Conservation (phyloP, 2,329 filamentous ascomycete species). For the Ophiostoma pallidulum region DNA sequence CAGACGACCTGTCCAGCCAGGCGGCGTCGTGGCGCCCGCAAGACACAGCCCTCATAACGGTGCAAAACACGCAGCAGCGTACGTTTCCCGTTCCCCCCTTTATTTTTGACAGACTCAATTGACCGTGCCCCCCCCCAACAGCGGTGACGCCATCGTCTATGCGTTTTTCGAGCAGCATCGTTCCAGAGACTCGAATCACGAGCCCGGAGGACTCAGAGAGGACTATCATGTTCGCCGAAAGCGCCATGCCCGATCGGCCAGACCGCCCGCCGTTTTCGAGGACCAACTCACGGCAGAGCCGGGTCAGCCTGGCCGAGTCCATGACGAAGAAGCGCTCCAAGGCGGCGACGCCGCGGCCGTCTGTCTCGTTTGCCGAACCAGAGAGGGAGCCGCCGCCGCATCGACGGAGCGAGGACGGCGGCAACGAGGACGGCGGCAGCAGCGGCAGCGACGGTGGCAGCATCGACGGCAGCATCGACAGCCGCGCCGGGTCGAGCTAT, state of each 20-base stretch:
- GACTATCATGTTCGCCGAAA: conserved; percentile 65
- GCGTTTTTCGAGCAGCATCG: conserved; percentile 63
- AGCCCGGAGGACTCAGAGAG: conserved; percentile 56
- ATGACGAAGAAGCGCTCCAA: conserved; percentile 19
- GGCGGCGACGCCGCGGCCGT: conserved; percentile 2
- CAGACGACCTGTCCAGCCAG: not conserved
- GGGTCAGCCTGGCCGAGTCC: conserved; percentile 36
- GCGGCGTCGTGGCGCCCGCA: not conserved
- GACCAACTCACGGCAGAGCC: conserved; percentile 36
- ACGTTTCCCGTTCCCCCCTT: no score
- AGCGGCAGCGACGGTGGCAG: not conserved
- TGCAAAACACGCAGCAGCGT: not conserved
- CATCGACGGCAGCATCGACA: not conserved
- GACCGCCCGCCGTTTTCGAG: conserved; percentile 33
- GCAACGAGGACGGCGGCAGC: conserved; percentile 21
- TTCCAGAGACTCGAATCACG: conserved; percentile 60
- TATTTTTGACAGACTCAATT: no score
- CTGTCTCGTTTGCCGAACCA: conserved; percentile 51
- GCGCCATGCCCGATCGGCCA: conserved; percentile 24
- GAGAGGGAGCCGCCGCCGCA: conserved; percentile 27
- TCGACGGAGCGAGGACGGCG: not conserved
- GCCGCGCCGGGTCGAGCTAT: conserved; percentile 13
- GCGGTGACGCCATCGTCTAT: conserved; percentile 25
- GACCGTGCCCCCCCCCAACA: not conserved
- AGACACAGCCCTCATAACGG: not conserved